A percentile compares a stretch with the other conserved stretches of the same genome.
These are phyloP conservation scores for Hypoxylon sp. DNA, from an alignment of 2,329 filamentous ascomycete genomes.

Conservation along the genomic window DNA sequence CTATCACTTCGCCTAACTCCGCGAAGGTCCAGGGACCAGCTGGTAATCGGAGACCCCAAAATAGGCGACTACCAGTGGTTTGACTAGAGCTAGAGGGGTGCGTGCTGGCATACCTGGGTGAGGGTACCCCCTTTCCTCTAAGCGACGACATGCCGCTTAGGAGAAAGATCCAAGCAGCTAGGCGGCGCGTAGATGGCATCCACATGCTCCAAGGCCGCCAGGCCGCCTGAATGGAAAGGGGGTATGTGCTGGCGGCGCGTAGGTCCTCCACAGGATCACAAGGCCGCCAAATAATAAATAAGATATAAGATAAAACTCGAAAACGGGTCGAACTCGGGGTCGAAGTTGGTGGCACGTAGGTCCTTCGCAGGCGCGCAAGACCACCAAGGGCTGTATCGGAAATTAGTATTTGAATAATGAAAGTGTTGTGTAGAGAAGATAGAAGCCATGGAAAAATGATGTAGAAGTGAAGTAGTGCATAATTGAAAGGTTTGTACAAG, in stretches of 20 bases:
- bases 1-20: slow-evolving; percentile 32
- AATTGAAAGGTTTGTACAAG: not conserved
- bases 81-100: slow-evolving; percentile 38
- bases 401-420: not conserved
- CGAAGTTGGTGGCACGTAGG: not conserved
- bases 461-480: not conserved
- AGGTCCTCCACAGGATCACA: not conserved
- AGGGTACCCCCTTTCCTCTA: slow-evolving; percentile 23
- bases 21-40: slow-evolving; percentile 39
- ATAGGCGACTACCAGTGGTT: slow-evolving; percentile 11
- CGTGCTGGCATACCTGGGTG: slow-evolving; percentile 10
- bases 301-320: too few species aligned
- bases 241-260: not conserved
- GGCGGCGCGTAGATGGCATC: slow-evolving; percentile 15
- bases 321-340: not conserved
- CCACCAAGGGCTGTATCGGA: not conserved
- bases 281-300: not conserved
- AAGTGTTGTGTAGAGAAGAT: not conserved
- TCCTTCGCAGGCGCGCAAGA: not conserved
- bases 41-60: not conserved
- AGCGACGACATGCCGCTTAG: slow-evolving; percentile 11
- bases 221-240: slow-evolving; percentile 16
- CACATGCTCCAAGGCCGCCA: slow-evolving; percentile 15
- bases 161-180: slow-evolving; percentile 20
- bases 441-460: not conserved